phyloP scores from a whole-genome alignment of 2,329 filamentous ascomycete genomes.

The Rutstroemia sydowiana region DNA sequence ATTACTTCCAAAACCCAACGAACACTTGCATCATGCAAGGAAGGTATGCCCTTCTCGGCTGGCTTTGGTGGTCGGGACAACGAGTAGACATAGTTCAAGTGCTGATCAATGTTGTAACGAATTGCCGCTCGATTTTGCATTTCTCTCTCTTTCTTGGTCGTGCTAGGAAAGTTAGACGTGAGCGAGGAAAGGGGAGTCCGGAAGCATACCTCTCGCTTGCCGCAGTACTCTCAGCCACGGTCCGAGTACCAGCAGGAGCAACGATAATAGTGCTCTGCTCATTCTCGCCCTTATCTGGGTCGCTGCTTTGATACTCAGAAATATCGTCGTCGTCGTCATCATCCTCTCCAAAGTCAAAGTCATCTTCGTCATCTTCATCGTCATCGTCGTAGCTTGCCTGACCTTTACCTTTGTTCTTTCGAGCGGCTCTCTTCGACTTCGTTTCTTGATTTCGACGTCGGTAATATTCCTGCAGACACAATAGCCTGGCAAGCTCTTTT shows the following conservation, averaged over 20 bases:
- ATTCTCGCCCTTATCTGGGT: not conserved
- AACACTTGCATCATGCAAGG: not conserved
- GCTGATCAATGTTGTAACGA: not conserved
- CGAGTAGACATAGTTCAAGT: not conserved
- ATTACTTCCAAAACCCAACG: not conserved
- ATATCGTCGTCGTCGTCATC: not conserved
- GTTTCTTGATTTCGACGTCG: not conserved
- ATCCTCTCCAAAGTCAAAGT: not conserved
- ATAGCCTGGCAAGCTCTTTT: not conserved
- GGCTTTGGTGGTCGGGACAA: not conserved
- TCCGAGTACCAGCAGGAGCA: not conserved
- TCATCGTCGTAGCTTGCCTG: not conserved
- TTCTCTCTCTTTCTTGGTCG: not conserved
- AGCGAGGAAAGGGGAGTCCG: too few relatives aligned
- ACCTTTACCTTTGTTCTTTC: not conserved
- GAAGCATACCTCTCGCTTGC: not conserved
- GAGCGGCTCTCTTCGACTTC: not conserved
- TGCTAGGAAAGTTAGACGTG: not conserved
- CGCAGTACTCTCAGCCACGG: not conserved
- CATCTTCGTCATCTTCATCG: not conserved
- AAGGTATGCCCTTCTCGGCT: not conserved
- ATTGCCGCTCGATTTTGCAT: not conserved
- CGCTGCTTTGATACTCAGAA: not conserved
- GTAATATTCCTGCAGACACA: constrained; percentile 1
- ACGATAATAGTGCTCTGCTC: not conserved